These are phyloP conservation scores for Plectosphaerella plurivora DNA, from an alignment of 2,329 filamentous ascomycete genomes.

Conservation along the genomic window DNA sequence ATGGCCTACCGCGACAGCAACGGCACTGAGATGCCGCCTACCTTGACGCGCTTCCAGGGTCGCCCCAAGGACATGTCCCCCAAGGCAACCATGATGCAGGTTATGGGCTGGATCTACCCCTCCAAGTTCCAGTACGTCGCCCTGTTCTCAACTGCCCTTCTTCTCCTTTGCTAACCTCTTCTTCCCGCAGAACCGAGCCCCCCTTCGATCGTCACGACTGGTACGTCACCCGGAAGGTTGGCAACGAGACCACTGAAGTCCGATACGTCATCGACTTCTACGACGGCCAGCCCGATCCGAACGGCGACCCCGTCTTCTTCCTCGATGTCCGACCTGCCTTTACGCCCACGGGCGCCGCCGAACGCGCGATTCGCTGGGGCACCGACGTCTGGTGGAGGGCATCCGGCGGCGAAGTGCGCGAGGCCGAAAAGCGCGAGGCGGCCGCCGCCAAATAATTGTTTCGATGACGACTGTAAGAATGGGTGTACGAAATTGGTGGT, in stretches of 20 bases:
- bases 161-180: neutral
- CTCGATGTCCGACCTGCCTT: constrained; percentile 90
- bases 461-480: neutral
- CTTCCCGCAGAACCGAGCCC: constrained; percentile 58
- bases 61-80: constrained; percentile 86
- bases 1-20: constrained; percentile 45
- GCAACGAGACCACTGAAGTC: constrained; percentile 69
- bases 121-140: constrained; percentile 65
- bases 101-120: constrained; percentile 76
- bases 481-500: neutral
- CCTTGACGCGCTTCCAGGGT: constrained; percentile 82
- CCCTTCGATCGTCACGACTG: constrained; percentile 98
- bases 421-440: constrained; percentile 22
- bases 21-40: constrained; percentile 57
- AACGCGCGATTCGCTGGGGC: constrained; percentile 83
- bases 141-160: neutral
- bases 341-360: constrained; percentile 72
- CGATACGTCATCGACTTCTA: constrained; percentile 98
- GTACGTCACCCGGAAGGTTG: constrained; percentile 74
- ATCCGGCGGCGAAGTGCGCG: constrained; percentile 63
- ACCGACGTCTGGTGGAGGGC: constrained; percentile 93
- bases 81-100: constrained; percentile 80
- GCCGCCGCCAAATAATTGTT: neutral
- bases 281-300: constrained; percentile 73
- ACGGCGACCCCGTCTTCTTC: constrained; percentile 90